These are phyloP conservation scores for Metschnikowia cubensis DNA, from an alignment of 805 yeast genomes.

Conservation along the genomic window DNA sequence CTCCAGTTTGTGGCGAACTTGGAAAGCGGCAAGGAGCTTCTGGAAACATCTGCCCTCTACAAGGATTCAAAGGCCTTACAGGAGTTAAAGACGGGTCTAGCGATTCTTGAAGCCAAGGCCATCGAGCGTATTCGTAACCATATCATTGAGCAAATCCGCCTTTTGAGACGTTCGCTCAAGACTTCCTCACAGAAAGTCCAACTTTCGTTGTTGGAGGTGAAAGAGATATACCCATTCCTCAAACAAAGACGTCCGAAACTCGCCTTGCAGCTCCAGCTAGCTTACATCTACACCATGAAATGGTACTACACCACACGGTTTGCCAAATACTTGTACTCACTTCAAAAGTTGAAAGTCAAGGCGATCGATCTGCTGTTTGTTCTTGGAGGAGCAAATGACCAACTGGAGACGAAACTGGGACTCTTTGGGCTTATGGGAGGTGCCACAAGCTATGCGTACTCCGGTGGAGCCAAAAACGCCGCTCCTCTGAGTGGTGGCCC, in stretches of 20 bases:
- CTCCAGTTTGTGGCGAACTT: slow-evolving; percentile 43
- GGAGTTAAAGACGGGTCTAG: slow-evolving; percentile 37
- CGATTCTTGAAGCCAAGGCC: slow-evolving; percentile 54
- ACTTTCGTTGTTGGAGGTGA: slow-evolving; percentile 55
- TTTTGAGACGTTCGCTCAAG: slow-evolving; percentile 53
- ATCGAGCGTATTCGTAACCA: slow-evolving; percentile 74
- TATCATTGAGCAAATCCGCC: slow-evolving; percentile 60
- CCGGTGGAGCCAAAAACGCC: background rate
- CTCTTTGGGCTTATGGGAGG: slow-evolving; percentile 12
- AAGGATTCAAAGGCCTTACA: slow-evolving; percentile 24
- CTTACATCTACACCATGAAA: slow-evolving; percentile 82
- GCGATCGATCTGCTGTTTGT: slow-evolving; percentile 54
- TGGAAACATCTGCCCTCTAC: slow-evolving; percentile 10
- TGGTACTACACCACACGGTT: slow-evolving; percentile 89
- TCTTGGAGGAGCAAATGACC: slow-evolving; percentile 43
- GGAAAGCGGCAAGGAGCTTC: slow-evolving; percentile 1
- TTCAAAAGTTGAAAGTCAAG: slow-evolving; percentile 58
- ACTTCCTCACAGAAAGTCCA: slow-evolving; percentile 75
- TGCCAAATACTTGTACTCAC: slow-evolving; percentile 66
- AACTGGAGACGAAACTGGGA: slow-evolving; percentile 11
- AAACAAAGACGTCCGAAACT: slow-evolving; percentile 51
- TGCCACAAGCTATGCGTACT: slow-evolving; percentile 3
- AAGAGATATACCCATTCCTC: slow-evolving; percentile 59
- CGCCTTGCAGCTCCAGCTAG: slow-evolving; percentile 69
- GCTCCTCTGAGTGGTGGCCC: slow-evolving; percentile 2